These are phyloP conservation scores for Pontederia crassipes DNA, from an alignment of 176 grass and related monocot species.

Conservation along the genomic window DNA sequence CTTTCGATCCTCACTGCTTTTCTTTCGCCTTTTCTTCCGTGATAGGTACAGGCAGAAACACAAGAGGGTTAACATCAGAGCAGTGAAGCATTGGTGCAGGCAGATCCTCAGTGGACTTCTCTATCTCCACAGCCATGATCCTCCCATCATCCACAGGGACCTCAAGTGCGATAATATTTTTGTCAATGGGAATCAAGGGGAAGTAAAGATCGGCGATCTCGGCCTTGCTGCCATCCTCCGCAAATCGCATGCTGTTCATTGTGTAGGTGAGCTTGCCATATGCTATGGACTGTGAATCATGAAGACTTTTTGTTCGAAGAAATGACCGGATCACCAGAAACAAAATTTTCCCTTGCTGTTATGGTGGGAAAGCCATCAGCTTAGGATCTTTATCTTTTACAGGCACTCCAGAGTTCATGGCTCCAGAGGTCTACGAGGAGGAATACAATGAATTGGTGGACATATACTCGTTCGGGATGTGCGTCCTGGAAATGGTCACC, in stretches of 20 bases:
- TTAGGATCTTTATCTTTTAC: not conserved
- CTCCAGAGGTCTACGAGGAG: conserved; percentile 93
- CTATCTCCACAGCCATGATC: conserved; percentile 83
- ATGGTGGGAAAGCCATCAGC: not conserved
- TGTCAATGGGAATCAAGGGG: conserved; percentile 82
- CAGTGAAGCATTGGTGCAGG: conserved; percentile 94
- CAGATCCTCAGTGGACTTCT: conserved; percentile 79
- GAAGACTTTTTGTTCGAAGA: too few species aligned
- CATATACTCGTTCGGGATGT: conserved; percentile 98
- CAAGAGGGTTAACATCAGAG: conserved; percentile 55
- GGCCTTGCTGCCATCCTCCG: conserved; percentile 90
- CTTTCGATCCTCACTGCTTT: too few species aligned
- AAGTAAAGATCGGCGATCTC: conserved; percentile 95
- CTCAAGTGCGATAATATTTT: conserved; percentile 99
- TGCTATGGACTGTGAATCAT: not conserved
- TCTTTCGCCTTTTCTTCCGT: too few species aligned
- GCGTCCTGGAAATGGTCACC: conserved; percentile 89
- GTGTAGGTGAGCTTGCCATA: conserved; percentile 44
- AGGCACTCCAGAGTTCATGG: conserved; percentile 99
- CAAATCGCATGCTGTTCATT: conserved; percentile 79
- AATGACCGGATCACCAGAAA: not conserved
- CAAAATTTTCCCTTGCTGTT: conserved; percentile 19
- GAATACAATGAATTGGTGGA: conserved; percentile 96
- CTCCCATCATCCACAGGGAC: conserved; percentile 92
- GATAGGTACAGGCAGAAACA: conserved; percentile 81